phyloP scores from a whole-genome alignment of 139 green algal genomes.

The Coccomyxa sp. region DNA sequence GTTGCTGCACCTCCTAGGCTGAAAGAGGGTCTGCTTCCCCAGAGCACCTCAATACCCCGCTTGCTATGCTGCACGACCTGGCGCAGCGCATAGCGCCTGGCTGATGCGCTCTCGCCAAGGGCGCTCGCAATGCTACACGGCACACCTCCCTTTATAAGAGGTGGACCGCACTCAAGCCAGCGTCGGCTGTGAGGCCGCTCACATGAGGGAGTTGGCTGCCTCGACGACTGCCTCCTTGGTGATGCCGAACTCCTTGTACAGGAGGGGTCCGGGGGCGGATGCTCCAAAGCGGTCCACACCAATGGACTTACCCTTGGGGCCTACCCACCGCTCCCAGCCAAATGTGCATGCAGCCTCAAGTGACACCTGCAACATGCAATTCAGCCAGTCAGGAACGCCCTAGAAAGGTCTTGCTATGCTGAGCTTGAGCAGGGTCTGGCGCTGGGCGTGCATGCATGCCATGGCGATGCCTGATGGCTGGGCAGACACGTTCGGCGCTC shows the following conservation, averaged over 20 bases:
- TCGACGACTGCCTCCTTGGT: conserved; percentile 68
- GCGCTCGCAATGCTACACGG: no score
- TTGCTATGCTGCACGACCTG: no score
- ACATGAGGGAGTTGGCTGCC: conserved; percentile 63
- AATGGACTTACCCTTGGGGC: conserved; percentile 69
- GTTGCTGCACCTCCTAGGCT: no score
- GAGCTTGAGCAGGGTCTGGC: neutral
- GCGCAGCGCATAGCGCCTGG: no score
- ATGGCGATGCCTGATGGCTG: neutral
- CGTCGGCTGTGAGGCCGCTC: no score
- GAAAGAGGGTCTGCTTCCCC: no score
- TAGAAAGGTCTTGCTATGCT: neutral
- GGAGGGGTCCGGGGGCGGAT: conserved; percentile 75
- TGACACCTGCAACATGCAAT: neutral
- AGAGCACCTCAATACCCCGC: no score
- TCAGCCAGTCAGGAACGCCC: neutral
- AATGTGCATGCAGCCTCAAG: conserved; percentile 83
- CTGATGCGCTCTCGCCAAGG: no score
- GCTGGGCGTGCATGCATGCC: neutral
- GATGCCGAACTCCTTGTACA: conserved; percentile 98
- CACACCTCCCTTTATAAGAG: no score
- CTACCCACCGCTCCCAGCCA: conserved; percentile 91
- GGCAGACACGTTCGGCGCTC: neutral
- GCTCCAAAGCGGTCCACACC: conserved; percentile 94
- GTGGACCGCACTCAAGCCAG: no score